Percentiles rank a stretch among this genome's conserved stretches.
These are phyloP conservation scores for Psilocybe mexicana DNA, from an alignment of 1,284 basidiomycete genomes.

Conservation along the genomic window DNA sequence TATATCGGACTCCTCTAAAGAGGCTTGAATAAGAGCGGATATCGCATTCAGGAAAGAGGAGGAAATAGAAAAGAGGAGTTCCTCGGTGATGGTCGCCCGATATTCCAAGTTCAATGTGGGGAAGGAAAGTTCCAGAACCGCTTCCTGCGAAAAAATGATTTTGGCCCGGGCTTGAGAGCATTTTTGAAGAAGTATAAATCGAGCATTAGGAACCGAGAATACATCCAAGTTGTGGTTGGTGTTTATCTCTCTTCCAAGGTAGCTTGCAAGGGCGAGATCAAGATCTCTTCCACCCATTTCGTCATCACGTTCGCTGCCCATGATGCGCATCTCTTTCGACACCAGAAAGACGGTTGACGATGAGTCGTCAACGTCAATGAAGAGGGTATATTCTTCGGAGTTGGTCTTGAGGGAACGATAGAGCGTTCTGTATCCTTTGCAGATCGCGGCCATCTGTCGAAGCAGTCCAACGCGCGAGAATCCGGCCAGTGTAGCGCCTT, in stretches of 20 bases:
- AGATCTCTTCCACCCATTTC: conserved; percentile 1
- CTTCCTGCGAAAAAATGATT: neutral
- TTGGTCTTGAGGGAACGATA: neutral
- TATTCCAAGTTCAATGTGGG: neutral
- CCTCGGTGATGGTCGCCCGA: neutral
- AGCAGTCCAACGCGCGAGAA: conserved; percentile 2
- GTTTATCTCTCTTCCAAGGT: neutral
- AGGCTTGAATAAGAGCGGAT: neutral
- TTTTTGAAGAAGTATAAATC: neutral
- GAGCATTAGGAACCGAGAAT: neutral
- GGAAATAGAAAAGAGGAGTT: neutral
- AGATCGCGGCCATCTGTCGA: neutral
- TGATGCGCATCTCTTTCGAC: neutral
- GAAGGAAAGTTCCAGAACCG: neutral
- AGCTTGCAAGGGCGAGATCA: neutral
- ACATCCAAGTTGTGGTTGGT: neutral
- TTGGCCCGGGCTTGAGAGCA: neutral
- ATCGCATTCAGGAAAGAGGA: neutral
- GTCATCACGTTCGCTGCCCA: neutral
- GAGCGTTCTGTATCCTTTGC: neutral
- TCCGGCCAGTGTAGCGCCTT: conserved; percentile 1
- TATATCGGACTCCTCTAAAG: neutral
- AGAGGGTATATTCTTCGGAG: neutral
- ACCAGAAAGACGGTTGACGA: neutral
- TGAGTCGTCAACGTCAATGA: conserved; percentile 1